These are phyloP conservation scores for Acer negundo DNA, from an alignment of 345 rosid genomes.

Conservation along the genomic window DNA sequence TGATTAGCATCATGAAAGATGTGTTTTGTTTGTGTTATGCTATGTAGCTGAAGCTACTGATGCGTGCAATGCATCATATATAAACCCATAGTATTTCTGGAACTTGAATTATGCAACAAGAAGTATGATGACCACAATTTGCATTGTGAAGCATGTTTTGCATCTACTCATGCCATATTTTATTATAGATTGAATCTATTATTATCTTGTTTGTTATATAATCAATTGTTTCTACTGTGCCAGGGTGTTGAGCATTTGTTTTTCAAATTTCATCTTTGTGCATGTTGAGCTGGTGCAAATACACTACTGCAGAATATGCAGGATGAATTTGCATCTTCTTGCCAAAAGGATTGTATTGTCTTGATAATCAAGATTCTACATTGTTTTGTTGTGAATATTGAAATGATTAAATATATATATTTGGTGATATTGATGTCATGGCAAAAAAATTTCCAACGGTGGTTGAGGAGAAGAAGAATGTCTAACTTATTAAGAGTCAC, in stretches of 20 bases:
- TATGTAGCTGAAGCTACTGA: slow-evolving; percentile 15
- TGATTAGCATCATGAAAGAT: neutral
- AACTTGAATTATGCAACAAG: neutral
- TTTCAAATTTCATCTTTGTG: slow-evolving; percentile 15
- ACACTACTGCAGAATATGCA: neutral
- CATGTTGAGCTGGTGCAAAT: slow-evolving; percentile 7
- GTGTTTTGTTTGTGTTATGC: neutral
- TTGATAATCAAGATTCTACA: slow-evolving; percentile 3
- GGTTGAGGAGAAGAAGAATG: neutral
- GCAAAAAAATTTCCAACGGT: neutral
- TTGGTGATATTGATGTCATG: neutral
- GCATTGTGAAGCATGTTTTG: slow-evolving; percentile 7
- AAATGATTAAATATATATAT: slow-evolving; percentile 11
- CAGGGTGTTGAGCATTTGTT: slow-evolving; percentile 11
- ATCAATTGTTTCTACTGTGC: neutral
- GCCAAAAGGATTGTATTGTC: neutral
- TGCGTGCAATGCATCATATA: neutral
- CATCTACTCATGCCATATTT: neutral
- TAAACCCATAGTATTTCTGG: neutral
- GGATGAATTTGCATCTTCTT: neutral
- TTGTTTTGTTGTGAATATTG: neutral
- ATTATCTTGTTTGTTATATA: slow-evolving; percentile 4
- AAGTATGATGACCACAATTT: slow-evolving; percentile 12
- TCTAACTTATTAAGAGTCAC: neutral
- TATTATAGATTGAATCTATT: neutral